These are phyloP conservation scores for Spergularia bocconei DNA, from an alignment of 148 eudicot species.

Conservation along the genomic window DNA sequence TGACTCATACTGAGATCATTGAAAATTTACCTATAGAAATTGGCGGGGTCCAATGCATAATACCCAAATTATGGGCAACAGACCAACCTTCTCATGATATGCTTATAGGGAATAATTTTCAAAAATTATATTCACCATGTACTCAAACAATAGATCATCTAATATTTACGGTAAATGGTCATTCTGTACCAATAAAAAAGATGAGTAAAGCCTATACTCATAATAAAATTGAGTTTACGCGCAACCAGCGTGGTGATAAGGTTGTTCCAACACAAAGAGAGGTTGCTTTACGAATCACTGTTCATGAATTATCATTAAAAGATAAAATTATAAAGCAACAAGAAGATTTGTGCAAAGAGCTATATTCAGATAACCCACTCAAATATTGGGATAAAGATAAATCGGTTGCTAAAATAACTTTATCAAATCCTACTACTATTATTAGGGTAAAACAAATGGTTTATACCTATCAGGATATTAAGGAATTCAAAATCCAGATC, in stretches of 20 bases:
- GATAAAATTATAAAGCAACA: background rate
- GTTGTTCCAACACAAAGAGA: background rate
- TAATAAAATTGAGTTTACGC: background rate
- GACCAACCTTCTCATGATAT: background rate
- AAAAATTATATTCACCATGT: background rate
- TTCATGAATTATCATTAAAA: background rate
- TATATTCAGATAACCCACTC: background rate
- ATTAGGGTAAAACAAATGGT: background rate
- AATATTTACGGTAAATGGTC: no score
- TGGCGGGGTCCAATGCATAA: background rate
- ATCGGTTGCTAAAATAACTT: background rate
- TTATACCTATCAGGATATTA: background rate
- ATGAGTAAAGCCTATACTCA: background rate
- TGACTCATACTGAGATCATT: background rate
- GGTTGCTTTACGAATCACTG: background rate
- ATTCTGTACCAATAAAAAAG: background rate
- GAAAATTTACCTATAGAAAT: background rate
- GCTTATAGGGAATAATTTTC: slow-evolving; percentile 8
- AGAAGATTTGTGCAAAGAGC: background rate
- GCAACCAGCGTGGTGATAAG: background rate
- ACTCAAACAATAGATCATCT: background rate
- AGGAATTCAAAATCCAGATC: background rate
- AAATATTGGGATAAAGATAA: background rate
- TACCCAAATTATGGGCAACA: background rate
- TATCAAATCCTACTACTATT: background rate